Percentiles rank a stretch among this genome's conserved stretches.
Conservation (phyloP, 2,329 filamentous ascomycete species). For the Aspergillus texensis region DNA sequence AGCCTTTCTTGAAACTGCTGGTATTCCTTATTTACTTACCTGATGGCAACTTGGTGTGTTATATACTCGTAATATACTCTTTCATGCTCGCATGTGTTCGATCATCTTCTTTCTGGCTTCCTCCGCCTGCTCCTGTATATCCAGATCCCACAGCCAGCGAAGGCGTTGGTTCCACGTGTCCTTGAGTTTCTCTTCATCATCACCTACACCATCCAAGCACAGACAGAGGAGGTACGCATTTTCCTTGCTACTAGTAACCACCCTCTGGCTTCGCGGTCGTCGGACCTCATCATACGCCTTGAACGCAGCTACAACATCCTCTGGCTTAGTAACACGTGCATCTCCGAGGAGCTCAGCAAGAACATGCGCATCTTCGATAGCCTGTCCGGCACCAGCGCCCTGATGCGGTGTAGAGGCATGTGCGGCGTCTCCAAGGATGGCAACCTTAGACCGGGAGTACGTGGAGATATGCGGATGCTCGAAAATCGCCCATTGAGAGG, state of each 20-base stretch:
- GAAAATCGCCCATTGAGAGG: slow-evolving; percentile 42
- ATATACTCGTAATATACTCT: not conserved
- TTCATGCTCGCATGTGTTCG: not conserved
- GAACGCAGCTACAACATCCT: slow-evolving; percentile 51
- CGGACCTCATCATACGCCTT: slow-evolving; percentile 55
- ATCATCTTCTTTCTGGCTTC: slow-evolving; percentile 24
- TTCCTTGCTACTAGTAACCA: slow-evolving; percentile 55
- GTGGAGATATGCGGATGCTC: slow-evolving; percentile 36
- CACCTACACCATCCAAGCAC: slow-evolving; percentile 27
- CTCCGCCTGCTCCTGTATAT: slow-evolving; percentile 33
- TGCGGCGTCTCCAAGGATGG: slow-evolving; percentile 42
- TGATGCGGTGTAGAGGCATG: slow-evolving; percentile 43
- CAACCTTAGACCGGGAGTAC: slow-evolving; percentile 32
- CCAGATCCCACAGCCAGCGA: slow-evolving; percentile 38
- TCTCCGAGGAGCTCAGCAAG: slow-evolving; percentile 51
- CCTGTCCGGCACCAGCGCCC: slow-evolving; percentile 43
- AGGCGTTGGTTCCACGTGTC: slow-evolving; percentile 27
- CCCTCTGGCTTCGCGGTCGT: slow-evolving; percentile 52
- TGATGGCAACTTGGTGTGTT: not conserved
- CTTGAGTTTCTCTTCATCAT: slow-evolving; percentile 30
- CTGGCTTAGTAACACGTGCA: slow-evolving; percentile 25
- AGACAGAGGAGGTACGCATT: slow-evolving; percentile 39
- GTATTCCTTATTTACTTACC: not conserved
- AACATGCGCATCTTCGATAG: slow-evolving; percentile 42
- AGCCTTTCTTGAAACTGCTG: not conserved